Conservation (phyloP, 2,329 filamentous ascomycete species). For the Fusarium sacchari region DNA sequence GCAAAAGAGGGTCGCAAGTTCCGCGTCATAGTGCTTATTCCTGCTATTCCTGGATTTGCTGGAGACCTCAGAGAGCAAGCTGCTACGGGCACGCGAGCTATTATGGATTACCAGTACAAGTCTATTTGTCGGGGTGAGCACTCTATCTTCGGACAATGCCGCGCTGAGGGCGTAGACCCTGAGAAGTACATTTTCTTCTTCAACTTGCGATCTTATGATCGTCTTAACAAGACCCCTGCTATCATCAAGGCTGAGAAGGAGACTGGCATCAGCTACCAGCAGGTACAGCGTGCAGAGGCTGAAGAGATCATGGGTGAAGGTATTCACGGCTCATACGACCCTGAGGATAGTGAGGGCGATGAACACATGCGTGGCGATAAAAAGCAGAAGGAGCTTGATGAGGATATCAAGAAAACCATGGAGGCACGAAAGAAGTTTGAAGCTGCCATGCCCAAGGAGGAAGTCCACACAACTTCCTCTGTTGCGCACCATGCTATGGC, state of each 20-base stretch:
- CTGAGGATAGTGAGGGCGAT: constrained; percentile 57
- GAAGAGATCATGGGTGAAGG: constrained; percentile 86
- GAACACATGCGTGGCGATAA: constrained; percentile 58
- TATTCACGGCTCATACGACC: constrained; percentile 68
- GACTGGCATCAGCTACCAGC: constrained; percentile 84
- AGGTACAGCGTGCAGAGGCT: constrained; percentile 87
- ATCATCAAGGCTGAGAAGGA: constrained; percentile 81
- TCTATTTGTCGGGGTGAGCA: constrained; percentile 91
- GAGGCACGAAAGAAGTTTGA: constrained; percentile 66
- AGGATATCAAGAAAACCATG: constrained; percentile 50
- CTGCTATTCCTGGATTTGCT: constrained; percentile 92
- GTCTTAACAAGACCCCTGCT: constrained; percentile 82
- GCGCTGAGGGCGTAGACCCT: constrained; percentile 78
- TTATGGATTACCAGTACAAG: constrained; percentile 99
- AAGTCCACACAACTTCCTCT: constrained; percentile 52
- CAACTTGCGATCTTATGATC: constrained; percentile 92
- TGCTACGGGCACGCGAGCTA: constrained; percentile 86
- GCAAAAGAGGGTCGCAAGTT: constrained; percentile 88
- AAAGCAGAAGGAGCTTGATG: constrained; percentile 51
- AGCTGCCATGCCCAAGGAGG: constrained; percentile 53
- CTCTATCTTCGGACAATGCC: constrained; percentile 86
- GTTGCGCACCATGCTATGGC: constrained; percentile 87
- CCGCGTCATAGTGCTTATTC: constrained; percentile 88
- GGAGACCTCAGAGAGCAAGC: constrained; percentile 87
- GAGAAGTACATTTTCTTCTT: constrained; percentile 88